Evolutionary conservation across 106 monocot genomes (phyloP).

Genomic region (Phalaenopsis equestris): DNA sequence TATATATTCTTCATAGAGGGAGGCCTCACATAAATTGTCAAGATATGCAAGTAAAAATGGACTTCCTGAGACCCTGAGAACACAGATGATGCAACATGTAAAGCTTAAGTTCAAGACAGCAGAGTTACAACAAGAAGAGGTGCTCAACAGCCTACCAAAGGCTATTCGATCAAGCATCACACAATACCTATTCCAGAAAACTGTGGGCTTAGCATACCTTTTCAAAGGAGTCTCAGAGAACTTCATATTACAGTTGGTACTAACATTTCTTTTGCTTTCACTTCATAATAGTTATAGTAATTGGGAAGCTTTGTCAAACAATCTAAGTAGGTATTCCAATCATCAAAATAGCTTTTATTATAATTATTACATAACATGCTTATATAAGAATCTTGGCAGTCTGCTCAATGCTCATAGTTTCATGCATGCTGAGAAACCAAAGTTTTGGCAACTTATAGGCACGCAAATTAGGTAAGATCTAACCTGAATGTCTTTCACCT

Average conservation of each 20-base stretch:
- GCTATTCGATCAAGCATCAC: slow-evolving; percentile 60
- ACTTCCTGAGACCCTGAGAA: slow-evolving; percentile 29
- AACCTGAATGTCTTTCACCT: no score
- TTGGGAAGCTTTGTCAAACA: background rate
- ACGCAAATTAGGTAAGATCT: no score
- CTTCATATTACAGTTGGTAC: slow-evolving; percentile 49
- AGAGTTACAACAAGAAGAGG: slow-evolving; percentile 51
- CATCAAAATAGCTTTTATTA: background rate
- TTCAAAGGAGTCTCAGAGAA: slow-evolving; percentile 45
- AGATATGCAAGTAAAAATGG: slow-evolving; percentile 36
- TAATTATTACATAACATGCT: background rate
- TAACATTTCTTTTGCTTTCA: slow-evolving; percentile 1
- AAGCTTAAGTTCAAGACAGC: slow-evolving; percentile 50
- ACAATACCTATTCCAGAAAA: slow-evolving; percentile 43
- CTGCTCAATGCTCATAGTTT: no score
- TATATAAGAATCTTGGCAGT: background rate
- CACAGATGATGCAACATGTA: slow-evolving; percentile 51
- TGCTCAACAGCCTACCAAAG: slow-evolving; percentile 47
- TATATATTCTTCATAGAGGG: slow-evolving; percentile 30
- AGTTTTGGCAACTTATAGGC: no score
- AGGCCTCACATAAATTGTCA: slow-evolving; percentile 24
- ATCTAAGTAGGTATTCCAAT: background rate
- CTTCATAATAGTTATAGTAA: background rate
- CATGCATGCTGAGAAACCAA: no score
- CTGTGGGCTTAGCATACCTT: slow-evolving; percentile 36